Conservation (phyloP, 2,329 filamentous ascomycete genomes). For the Didymella sp. region DNA sequence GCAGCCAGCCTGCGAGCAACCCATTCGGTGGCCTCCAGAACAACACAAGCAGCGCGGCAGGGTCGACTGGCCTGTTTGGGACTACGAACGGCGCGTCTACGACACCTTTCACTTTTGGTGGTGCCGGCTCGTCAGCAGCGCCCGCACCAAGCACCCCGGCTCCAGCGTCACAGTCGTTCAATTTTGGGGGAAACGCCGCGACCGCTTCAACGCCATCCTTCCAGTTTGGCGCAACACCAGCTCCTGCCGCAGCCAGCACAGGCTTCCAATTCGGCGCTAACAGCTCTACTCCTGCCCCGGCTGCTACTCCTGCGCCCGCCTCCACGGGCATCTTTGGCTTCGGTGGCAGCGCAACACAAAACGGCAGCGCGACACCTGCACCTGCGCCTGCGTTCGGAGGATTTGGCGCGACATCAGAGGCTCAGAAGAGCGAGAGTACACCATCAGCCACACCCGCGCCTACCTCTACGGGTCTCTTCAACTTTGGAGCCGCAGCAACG, state of each 20-base stretch:
- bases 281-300: conserved; percentile 21
- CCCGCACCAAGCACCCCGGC: conserved; percentile 22
- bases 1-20: conserved; percentile 28
- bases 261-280: conserved; percentile 27
- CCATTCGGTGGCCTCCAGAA: conserved; percentile 32
- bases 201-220: conserved; percentile 21
- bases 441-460: conserved; percentile 16
- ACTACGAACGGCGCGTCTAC: conserved; percentile 25
- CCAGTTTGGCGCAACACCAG: conserved; percentile 25
- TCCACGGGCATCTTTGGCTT: conserved; percentile 27
- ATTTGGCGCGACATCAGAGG: conserved; percentile 24
- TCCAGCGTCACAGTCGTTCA: conserved; percentile 24
- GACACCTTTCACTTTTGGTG: conserved; percentile 18
- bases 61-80: conserved; percentile 25
- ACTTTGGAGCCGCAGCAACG: conserved; percentile 22
- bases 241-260: conserved; percentile 16
- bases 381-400: conserved; percentile 24
- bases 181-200: conserved; percentile 14
- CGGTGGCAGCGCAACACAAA: conserved; percentile 22
- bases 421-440: conserved; percentile 21
- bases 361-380: conserved; percentile 16
- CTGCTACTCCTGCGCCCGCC: conserved; percentile 24
- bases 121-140: conserved; percentile 22
- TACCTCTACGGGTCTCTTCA: conserved; percentile 17
- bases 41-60: conserved; percentile 24